phyloP scores from a whole-genome alignment of 148 eudicot species.

The Cornus florida region DNA sequence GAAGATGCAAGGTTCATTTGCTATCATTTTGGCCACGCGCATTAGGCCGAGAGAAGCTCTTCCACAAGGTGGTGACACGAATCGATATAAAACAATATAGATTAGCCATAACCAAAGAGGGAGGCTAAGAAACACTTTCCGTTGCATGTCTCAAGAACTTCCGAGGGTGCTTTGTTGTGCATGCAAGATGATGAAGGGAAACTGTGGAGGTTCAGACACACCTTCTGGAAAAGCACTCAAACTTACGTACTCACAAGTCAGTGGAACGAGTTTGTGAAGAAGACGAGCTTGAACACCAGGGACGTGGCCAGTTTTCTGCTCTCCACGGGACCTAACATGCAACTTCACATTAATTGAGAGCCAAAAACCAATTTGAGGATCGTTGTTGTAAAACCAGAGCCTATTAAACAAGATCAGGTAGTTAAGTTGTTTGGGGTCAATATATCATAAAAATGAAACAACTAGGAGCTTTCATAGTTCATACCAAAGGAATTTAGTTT shows the following conservation, averaged over 20 bases:
- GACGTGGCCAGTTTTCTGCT: slow-evolving; percentile 26
- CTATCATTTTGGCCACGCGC: no score
- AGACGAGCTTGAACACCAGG: slow-evolving; percentile 26
- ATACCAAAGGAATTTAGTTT: no score
- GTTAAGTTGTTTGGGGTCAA: slow-evolving; percentile 14
- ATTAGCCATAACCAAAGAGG: no score
- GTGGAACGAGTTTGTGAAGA: slow-evolving; percentile 36
- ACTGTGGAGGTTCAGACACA: slow-evolving; percentile 33
- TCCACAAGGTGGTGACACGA: no score
- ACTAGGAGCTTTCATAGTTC: no score
- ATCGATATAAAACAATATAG: no score
- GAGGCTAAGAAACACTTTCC: no score
- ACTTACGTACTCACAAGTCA: slow-evolving; percentile 33
- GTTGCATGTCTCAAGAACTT: no score
- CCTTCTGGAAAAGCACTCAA: slow-evolving; percentile 36
- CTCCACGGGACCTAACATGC: background rate
- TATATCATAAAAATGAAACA: no score
- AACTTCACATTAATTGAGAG: no score
- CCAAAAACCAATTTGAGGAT: background rate
- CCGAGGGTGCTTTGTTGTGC: slow-evolving; percentile 11
- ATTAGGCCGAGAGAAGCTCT: no score
- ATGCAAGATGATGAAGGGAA: slow-evolving; percentile 33
- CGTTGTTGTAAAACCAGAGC: background rate
- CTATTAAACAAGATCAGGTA: background rate
- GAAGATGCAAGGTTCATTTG: no score